These are phyloP conservation scores for Debaryomycetaceae sp. DNA, from an alignment of 1,139 yeast species.

Conservation along the genomic window DNA sequence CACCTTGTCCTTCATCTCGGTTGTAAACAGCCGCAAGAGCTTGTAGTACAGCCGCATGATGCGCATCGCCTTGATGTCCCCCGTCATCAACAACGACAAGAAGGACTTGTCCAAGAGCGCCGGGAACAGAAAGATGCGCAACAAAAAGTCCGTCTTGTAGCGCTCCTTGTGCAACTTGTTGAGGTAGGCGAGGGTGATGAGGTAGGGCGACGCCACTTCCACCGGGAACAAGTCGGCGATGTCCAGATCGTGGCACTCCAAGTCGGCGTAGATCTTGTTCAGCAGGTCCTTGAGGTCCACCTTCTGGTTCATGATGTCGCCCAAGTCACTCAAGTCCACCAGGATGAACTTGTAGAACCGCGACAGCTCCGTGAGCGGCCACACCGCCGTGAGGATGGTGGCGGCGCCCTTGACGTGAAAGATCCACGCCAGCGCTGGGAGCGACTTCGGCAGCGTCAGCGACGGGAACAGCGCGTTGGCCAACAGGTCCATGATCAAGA, in stretches of 20 bases:
- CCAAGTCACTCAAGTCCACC: slow-evolving; percentile 78
- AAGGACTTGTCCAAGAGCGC: slow-evolving; percentile 81
- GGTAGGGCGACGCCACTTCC: slow-evolving; percentile 75
- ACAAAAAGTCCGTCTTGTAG: slow-evolving; percentile 77
- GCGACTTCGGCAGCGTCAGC: slow-evolving; percentile 53
- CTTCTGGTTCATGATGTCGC: slow-evolving; percentile 64
- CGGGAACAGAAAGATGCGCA: slow-evolving; percentile 89
- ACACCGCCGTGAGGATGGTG: slow-evolving; percentile 87
- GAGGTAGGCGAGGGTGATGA: slow-evolving; percentile 79
- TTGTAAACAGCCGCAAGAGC: slow-evolving; percentile 72
- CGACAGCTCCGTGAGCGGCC: slow-evolving; percentile 83
- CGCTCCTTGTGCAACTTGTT: slow-evolving; percentile 81
- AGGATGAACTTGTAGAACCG: slow-evolving; percentile 70
- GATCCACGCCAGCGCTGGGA: slow-evolving; percentile 95
- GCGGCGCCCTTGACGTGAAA: slow-evolving; percentile 97
- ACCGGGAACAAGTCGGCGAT: slow-evolving; percentile 85
- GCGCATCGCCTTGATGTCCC: slow-evolving; percentile 83
- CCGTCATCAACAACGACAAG: slow-evolving; percentile 70
- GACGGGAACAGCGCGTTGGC: slow-evolving; percentile 87
- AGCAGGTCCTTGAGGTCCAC: slow-evolving; percentile 21
- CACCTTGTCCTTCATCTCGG: slow-evolving; percentile 81
- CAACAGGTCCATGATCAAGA: slow-evolving; percentile 84
- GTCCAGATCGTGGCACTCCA: slow-evolving; percentile 77
- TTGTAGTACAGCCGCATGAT: slow-evolving; percentile 87
- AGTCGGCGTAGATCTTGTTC: slow-evolving; percentile 46